A percentile compares a stretch with the other conserved stretches of the same genome.
Conservation (phyloP, 495 filamentous ascomycete species). For the Neurospora discreta region DNA sequence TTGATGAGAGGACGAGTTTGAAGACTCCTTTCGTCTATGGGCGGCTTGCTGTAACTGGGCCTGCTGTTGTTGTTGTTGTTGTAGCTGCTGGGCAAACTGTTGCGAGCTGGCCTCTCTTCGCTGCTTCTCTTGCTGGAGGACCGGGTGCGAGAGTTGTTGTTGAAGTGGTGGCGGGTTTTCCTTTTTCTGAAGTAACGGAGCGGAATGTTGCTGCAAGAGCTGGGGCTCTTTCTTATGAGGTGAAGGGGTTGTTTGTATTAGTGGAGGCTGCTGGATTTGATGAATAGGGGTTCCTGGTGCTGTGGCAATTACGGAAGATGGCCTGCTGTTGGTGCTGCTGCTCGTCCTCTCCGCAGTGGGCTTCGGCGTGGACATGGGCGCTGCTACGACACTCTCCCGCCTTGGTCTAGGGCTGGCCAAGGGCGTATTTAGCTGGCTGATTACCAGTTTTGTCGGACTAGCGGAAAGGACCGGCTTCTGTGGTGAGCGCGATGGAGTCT, state of each 20-base stretch:
- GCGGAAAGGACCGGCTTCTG: slow-evolving; percentile 3
- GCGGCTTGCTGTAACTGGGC: neutral
- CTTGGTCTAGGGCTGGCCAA: slow-evolving; percentile 65
- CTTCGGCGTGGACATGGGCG: neutral
- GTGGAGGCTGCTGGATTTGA: neutral
- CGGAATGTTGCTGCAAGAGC: neutral
- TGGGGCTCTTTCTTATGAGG: neutral
- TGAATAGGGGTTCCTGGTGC: neutral
- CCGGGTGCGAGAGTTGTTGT: neutral
- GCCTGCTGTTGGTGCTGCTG: neutral
- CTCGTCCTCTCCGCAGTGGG: neutral
- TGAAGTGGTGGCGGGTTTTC: neutral
- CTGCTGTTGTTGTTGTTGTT: neutral
- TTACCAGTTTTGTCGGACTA: slow-evolving; percentile 49
- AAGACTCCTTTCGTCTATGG: neutral
- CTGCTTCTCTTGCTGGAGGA: neutral
- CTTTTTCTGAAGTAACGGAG: neutral
- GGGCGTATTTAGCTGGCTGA: slow-evolving; percentile 78
- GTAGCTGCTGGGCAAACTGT: neutral
- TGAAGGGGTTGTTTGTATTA: neutral
- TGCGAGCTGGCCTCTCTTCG: neutral
- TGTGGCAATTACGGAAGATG: neutral
- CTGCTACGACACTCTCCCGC: slow-evolving; percentile 43
- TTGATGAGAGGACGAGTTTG: slow-evolving; percentile 4
- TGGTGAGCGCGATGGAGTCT: neutral